Evolutionary conservation across 148 eudicot species (phyloP), one percentile per base, ranked within the genome.

Genomic region (Chenopodium album): DNA sequence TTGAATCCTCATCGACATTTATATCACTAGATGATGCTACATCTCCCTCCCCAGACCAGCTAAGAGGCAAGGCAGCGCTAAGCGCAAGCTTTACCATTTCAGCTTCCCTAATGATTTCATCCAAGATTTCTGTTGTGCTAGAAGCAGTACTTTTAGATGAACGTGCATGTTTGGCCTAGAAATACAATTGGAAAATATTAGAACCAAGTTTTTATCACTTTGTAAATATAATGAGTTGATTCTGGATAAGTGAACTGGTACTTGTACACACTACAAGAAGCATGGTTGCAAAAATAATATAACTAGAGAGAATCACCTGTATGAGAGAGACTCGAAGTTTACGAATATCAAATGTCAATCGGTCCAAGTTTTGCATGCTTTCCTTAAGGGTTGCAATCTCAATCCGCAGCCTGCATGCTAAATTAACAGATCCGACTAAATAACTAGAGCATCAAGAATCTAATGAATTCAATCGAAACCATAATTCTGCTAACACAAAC

Each of bases 361-460:
- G 98, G 80, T 92, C 98, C 91, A 96, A 87, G 78, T 91, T 90
- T 67, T 85, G 94, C 86, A 96, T 87, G 90, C 95, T 92, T 85
- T 94, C 99, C 85, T 87, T 92, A 29, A 96, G 95, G 75, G 94
- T 90, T 73, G 93, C 97, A 87, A 90, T 87, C 83, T 96, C 99
- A 81, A 96, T 90, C 87, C 84, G 87, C 73, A 85, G 64, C 73
- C 87, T 85, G 80, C 85, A 79, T 37, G 79, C 47, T 74, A 77
- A 63, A 78, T 66, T 34, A 75, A 76, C 46, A 75, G 26, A 32
- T 63, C 34, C 32, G 44, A 31, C 32, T 59, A 16, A 69, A 32
- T 31, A 23, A 72, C 71, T 71, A 28, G 8, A 47, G 22, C 81
- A 82, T 48, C 62, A 32, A 73, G 77, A 19, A 11, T 9, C 72